phyloP scores from a whole-genome alignment of 495 filamentous ascomycete species.

The Penicillium macrosclerotiorum region DNA sequence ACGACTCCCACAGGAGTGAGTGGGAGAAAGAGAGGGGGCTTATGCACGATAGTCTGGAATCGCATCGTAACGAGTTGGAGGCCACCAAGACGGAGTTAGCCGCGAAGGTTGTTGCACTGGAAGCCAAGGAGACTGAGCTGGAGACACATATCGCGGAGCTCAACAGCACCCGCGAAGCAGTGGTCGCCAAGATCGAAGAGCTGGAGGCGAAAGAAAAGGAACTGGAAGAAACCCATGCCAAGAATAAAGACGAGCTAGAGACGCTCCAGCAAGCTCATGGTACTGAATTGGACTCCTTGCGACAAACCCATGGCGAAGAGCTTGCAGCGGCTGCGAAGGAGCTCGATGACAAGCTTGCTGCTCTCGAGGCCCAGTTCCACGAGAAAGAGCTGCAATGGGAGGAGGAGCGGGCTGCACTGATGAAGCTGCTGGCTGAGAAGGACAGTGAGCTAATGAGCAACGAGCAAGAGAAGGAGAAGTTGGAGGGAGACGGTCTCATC shows the following conservation, averaged over 20 bases:
- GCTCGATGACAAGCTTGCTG: conserved; percentile 37
- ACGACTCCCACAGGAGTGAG: conserved; percentile 36
- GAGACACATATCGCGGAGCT: conserved; percentile 30
- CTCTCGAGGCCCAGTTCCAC: conserved; percentile 32
- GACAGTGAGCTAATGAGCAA: conserved; percentile 31
- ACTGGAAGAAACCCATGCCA: conserved; percentile 26
- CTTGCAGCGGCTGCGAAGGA: conserved; percentile 30
- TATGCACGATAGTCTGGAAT: conserved; percentile 41
- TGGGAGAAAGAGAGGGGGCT: conserved; percentile 45
- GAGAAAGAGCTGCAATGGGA: conserved; percentile 40
- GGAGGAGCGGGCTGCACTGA: conserved; percentile 31
- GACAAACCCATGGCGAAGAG: conserved; percentile 21
- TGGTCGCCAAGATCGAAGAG: conserved; percentile 18
- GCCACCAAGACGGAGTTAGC: conserved; percentile 32
- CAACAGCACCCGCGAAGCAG: conserved; percentile 26
- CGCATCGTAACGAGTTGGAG: conserved; percentile 37
- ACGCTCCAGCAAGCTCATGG: conserved; percentile 23
- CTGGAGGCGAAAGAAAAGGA: conserved; percentile 27
- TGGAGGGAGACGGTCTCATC: conserved; percentile 44
- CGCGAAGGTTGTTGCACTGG: conserved; percentile 28
- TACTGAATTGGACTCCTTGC: conserved; percentile 27
- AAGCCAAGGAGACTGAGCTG: conserved; percentile 25
- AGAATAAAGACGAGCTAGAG: conserved; percentile 17
- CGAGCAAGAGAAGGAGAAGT: conserved; percentile 48
- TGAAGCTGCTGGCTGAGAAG: conserved; percentile 40